Evolutionary conservation across 1,284 basidiomycete genomes (phyloP).

Genomic region (Sporisorium exsertum): DNA sequence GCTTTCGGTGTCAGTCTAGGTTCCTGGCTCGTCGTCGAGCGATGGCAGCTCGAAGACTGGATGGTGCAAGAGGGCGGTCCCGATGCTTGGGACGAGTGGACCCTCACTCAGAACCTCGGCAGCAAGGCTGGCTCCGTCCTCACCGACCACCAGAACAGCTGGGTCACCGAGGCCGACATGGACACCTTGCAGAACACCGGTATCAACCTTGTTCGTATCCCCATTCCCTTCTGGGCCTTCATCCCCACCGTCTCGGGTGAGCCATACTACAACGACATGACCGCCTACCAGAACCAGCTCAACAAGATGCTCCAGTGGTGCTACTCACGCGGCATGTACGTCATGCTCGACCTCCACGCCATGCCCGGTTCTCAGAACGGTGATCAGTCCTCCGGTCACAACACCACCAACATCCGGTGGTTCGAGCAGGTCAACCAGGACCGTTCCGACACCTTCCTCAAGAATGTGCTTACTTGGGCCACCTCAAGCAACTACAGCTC

Average conservation of each 20-base stretch:
- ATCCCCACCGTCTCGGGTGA: conserved; percentile 56
- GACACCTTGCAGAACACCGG: conserved; percentile 63
- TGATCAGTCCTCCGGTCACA: conserved; percentile 66
- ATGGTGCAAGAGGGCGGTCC: conserved; percentile 65
- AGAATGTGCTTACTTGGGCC: conserved; percentile 55
- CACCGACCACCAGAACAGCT: conserved; percentile 68
- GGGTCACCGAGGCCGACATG: conserved; percentile 70
- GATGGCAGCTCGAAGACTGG: conserved; percentile 71
- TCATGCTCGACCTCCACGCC: conserved; percentile 71
- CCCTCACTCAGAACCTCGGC: conserved; percentile 63
- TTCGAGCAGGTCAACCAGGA: conserved; percentile 52
- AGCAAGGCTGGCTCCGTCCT: conserved; percentile 51
- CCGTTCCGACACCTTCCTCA: conserved; percentile 54
- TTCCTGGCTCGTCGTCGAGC: conserved; percentile 66
- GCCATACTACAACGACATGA: conserved; percentile 53
- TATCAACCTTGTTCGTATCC: conserved; percentile 69
- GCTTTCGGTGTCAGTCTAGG: conserved; percentile 66
- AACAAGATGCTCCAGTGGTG: conserved; percentile 62
- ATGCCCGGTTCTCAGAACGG: conserved; percentile 71
- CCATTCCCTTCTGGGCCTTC: conserved; percentile 69
- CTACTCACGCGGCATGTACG: conserved; percentile 70
- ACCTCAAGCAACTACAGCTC: conserved; percentile 59
- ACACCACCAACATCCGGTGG: conserved; percentile 59
- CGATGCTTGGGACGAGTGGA: conserved; percentile 70
- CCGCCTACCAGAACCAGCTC: conserved; percentile 57